phyloP scores from a whole-genome alignment of 768 basidiomycete genomes.

The Amanita fuliginea region DNA sequence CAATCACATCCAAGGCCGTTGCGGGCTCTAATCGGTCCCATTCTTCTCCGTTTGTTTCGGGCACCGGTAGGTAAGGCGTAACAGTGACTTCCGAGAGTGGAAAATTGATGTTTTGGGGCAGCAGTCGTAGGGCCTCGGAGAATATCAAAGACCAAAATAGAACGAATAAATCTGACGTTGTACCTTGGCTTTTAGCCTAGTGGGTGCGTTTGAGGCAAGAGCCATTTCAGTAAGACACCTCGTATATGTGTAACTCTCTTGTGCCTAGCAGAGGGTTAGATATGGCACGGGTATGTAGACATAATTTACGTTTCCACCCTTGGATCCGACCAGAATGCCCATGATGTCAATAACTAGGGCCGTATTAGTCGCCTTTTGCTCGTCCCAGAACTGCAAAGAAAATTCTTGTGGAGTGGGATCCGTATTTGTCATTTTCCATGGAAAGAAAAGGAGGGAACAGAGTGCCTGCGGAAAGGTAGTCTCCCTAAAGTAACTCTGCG shows the following conservation, averaged over 20 bases:
- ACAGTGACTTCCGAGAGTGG: slow-evolving; percentile 58
- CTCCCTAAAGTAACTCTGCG: slow-evolving; percentile 92
- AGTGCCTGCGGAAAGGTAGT: slow-evolving; percentile 62
- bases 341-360: slow-evolving; percentile 74
- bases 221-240: slow-evolving; percentile 82
- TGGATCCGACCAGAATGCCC: slow-evolving; percentile 73
- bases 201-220: slow-evolving; percentile 90
- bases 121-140: slow-evolving; percentile 31
- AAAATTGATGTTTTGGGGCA: slow-evolving; percentile 38
- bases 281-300: not conserved
- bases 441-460: slow-evolving; percentile 62
- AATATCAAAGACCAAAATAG: slow-evolving; percentile 5
- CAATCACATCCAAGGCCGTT: slow-evolving; percentile 72
- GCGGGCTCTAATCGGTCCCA: slow-evolving; percentile 81
- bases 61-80: slow-evolving; percentile 66
- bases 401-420: slow-evolving; percentile 76
- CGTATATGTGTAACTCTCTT: slow-evolving; percentile 47
- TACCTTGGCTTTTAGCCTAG: slow-evolving; percentile 79
- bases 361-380: slow-evolving; percentile 77
- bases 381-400: slow-evolving; percentile 93
- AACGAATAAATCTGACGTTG: slow-evolving; percentile 3
- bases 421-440: slow-evolving; percentile 45
- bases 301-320: slow-evolving; percentile 47
- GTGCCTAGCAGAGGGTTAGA: slow-evolving; percentile 25
- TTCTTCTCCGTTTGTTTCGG: slow-evolving; percentile 82